Evolutionary conservation across 305 asterid species (phyloP).

Genomic region (Solanum hybrid): DNA sequence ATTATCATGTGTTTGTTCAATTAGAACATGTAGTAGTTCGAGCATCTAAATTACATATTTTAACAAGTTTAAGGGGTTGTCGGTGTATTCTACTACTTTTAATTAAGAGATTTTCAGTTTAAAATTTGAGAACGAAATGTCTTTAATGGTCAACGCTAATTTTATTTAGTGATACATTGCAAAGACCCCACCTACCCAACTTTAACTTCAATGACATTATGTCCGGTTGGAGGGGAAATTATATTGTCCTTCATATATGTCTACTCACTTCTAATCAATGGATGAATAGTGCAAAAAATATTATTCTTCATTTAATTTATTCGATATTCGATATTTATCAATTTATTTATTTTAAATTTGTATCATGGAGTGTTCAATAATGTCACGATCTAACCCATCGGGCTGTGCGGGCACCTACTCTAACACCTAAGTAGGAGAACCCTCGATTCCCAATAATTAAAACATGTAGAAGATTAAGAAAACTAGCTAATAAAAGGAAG

Average conservation of each 20-base stretch:
- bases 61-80: not conserved
- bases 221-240: not conserved
- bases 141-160: not conserved
- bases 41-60: not conserved
- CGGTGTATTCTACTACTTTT: not conserved
- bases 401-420: fast-evolving
- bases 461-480: too few relatives aligned
- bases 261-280: not conserved
- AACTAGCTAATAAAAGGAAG: too few relatives aligned
- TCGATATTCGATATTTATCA: not conserved
- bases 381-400: too few relatives aligned
- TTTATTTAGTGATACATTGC: not conserved
- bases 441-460: too few relatives aligned
- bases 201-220: not conserved
- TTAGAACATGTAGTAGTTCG: not conserved
- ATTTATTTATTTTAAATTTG: not conserved
- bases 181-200: not conserved
- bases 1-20: not conserved
- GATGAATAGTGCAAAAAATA: not conserved
- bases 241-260: not conserved
- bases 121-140: not conserved
- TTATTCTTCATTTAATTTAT: not conserved
- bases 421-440: too few relatives aligned
- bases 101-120: not conserved
- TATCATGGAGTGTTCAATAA: too few relatives aligned